Conservation (phyloP, 2,329 filamentous ascomycete genomes). For the Xylaria sp. region DNA sequence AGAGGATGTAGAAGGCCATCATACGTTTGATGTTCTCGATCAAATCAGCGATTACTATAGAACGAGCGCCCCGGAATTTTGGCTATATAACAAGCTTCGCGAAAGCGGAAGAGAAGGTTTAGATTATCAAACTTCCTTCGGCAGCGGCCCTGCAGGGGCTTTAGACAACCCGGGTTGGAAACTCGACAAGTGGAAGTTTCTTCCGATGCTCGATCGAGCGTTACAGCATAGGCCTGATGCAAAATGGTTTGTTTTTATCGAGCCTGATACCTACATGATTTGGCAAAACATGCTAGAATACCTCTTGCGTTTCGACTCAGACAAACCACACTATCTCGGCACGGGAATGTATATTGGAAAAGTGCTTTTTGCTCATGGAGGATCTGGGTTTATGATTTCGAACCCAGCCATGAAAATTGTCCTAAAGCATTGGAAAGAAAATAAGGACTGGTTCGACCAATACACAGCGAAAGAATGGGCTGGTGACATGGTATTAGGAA, state of each 20-base stretch:
- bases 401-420: conserved; percentile 50
- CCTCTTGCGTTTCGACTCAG: conserved; percentile 45
- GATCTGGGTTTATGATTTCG: conserved; percentile 49
- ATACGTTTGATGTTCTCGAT: conserved; percentile 33
- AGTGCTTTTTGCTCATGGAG: conserved; percentile 51
- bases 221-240: conserved; percentile 48
- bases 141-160: conserved; percentile 52
- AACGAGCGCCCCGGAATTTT: conserved; percentile 37
- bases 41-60: conserved; percentile 16
- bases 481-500: conserved; percentile 36
- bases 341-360: conserved; percentile 47
- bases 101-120: conserved; percentile 35
- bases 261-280: conserved; percentile 52
- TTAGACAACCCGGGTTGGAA: conserved; percentile 48
- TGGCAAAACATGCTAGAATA: conserved; percentile 51
- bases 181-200: conserved; percentile 55
- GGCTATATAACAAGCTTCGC: conserved; percentile 38
- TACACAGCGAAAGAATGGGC: conserved; percentile 37
- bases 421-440: conserved; percentile 21
- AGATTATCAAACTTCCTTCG: conserved; percentile 45
- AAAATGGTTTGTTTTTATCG: conserved; percentile 55
- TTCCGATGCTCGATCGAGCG: conserved; percentile 53
- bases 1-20: conserved; percentile 33
- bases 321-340: conserved; percentile 45
- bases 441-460: conserved; percentile 28